Base-by-base conservation (phyloP, 176 grass and related monocot species). In the Zoysia japonica region DNA sequence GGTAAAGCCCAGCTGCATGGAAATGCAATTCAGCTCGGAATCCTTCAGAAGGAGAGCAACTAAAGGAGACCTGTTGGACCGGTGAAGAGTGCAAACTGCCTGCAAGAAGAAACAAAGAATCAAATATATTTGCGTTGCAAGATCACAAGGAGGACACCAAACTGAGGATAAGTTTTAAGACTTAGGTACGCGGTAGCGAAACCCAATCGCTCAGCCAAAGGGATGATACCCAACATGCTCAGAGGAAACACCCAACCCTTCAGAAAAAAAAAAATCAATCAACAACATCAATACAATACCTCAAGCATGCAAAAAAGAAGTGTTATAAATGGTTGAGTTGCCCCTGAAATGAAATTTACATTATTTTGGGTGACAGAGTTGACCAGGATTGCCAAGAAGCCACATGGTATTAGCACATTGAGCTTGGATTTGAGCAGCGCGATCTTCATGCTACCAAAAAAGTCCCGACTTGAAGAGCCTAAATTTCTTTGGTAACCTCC, bases 201-300 rank as follows among this genome's bases (percentile, higher is more conserved):
- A 54, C 93, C 90, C 83, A 96, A 59, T 57, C 93, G 75, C 70
- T 96, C 90, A 2, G 93, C 90, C 73, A 96, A 84, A 78, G 93
- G 93, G 83, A 96, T 90, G 49, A 96, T 96, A 49, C 90, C 90
- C 70, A 92, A 10, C 47, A 96, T 60, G 68, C 85, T 92, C 48
- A 92, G 80, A 70, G 84, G 80, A 88, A 96, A 96, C 1, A 92
- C 93, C 87, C 79, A 90, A 2, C 71, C 90, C 93, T 96, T 84
- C 45, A 72, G 74, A 9, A 36, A 71, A 10, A 84, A 71, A 48
- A 51, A 19, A 53, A 57, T 28, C 63, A 64, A 20, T 57, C 2
- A 67, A 20, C 28, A 77, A 53, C 5, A 48, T 69, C 54, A 73
- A 28, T 46, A 66, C 4, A 76, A 72, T 7, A 65, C 11, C 7